Evolutionary conservation across 352 stramenopile species (phyloP), one percentile per base, ranked within the genome.

Genomic region (Phytophthora kernoviae): DNA sequence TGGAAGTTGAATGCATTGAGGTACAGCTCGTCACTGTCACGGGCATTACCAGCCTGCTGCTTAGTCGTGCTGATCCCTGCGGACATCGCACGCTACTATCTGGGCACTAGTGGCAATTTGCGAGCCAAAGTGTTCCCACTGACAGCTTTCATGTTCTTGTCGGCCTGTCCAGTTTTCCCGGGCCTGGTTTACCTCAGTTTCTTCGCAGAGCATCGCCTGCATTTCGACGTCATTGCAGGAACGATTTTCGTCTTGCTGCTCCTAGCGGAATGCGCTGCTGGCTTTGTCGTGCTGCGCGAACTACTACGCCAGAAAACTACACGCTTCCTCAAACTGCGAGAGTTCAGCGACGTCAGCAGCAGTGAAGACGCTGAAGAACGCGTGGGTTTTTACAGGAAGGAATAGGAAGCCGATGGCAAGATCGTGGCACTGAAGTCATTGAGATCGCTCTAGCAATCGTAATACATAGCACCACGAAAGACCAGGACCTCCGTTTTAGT

Each of bases 81-180:
- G 32, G 81, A 89, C 39, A 56, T 67, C 0, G 66, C 63, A 33
- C 81, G 81, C 15, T 88, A 86, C 56, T 86, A 75, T 44, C 65
- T 91, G 42, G 79, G 79, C 5, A 83, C 73, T 20, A 60, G 68
- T 36, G 81, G 81, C 20, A 89, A 88, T 36, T 60, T 89, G 43
- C 72, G 68, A 26, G 58, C 62, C 14, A 76, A 88, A 22, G 81
- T 91, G 45, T 87, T 88, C 47, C 73, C 83, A 11, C 62, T 91
- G 45, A 84, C 79, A 12, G 79, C 75, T 18, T 91, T 89, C 44
- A 68, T 89, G 52, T 87, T 91, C 52, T 55, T 91, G 39, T 82
- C 81, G 15, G 54, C 81, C 30, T 91, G 82, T 37, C 82, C 80
- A 5, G 42, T 85, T 42, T 46, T 85, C 2, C 82, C 82, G 32